Evolutionary conservation across 805 yeast genomes (phyloP), one percentile per base, ranked within the genome.

Genomic region (Saccharomycopsis capsularis): DNA sequence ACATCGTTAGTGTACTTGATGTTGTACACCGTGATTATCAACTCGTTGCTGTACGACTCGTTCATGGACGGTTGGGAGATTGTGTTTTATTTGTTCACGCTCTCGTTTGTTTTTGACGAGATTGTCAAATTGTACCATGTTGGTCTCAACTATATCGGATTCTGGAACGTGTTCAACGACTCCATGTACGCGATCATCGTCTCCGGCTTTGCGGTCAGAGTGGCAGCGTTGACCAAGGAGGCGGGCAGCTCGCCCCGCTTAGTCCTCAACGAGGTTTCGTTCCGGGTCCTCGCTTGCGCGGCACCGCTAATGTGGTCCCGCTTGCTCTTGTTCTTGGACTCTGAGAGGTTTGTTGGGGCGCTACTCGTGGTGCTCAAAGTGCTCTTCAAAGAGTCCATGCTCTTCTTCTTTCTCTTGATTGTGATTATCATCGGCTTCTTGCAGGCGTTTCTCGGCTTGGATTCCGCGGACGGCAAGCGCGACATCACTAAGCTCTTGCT

Each of bases 301-400:
- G 84, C 95, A 4, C 96, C 96, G 2, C 70, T 88, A 55, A 81
- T 88, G 76, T 88, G 95, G 95, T 75, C 85, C 2, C 72, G 96
- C 44, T 68, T 88, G 44, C 66, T 88, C 48, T 70, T 88, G 34
- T 87, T 73, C 64, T 71, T 87, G 57, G 96, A 88, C 61, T 83
- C 90, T 9, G 79, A 81, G 55, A 75, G 76, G 57, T 87, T 88
- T 63, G 85, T 87, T 43, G 96, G 96, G 37, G 86, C 89, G 2
- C 84, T 88, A 88, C 75, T 88, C 54, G 91, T 88, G 25, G 91
- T 88, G 3, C 68, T 85, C 44, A 85, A 85, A 59, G 82, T 81
- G 50, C 83, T 88, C 87, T 82, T 88, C 86, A 80, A 82, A 57
- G 96, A 88, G 63, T 82, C 93, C 1, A 62, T 85, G n/a, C 72